phyloP scores from a whole-genome alignment of 2,329 filamentous ascomycete species.

The Exophiala bonariae region DNA sequence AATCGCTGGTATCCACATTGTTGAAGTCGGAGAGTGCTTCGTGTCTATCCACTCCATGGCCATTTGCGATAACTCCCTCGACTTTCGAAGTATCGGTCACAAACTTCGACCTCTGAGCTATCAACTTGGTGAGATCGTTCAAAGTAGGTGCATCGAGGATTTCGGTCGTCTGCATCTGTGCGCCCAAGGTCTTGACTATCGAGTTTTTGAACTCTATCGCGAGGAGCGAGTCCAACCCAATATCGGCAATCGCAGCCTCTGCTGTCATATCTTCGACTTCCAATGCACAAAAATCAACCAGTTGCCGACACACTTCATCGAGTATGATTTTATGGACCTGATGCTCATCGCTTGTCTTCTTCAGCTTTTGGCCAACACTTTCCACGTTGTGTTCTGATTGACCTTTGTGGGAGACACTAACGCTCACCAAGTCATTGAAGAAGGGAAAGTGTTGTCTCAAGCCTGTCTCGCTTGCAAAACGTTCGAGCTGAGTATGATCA shows the following conservation, averaged over 20 bases:
- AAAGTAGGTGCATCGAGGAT: constrained; percentile 1
- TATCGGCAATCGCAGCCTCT: not conserved
- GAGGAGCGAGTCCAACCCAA: constrained; percentile 4
- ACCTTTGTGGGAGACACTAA: no score
- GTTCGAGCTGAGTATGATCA: no score
- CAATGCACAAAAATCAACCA: not conserved
- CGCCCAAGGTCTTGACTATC: constrained; percentile 13
- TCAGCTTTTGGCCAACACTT: not conserved
- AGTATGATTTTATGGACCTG: not conserved
- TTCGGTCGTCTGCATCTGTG: constrained; percentile 32
- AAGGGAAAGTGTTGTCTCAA: no score
- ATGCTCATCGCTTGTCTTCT: not conserved
- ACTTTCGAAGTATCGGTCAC: not conserved
- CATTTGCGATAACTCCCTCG: no score
- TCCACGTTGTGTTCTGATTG: not conserved
- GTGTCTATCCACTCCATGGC: no score
- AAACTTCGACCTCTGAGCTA: not conserved
- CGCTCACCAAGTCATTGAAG: no score
- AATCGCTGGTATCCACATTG: no score
- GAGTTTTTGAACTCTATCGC: constrained; percentile 8
- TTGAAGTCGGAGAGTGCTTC: no score
- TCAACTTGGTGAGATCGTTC: not conserved
- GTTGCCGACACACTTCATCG: not conserved
- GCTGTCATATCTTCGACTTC: not conserved
- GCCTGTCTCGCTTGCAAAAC: no score